Conservation (phyloP, 257 asterid species). For the Gentiana straminea region DNA sequence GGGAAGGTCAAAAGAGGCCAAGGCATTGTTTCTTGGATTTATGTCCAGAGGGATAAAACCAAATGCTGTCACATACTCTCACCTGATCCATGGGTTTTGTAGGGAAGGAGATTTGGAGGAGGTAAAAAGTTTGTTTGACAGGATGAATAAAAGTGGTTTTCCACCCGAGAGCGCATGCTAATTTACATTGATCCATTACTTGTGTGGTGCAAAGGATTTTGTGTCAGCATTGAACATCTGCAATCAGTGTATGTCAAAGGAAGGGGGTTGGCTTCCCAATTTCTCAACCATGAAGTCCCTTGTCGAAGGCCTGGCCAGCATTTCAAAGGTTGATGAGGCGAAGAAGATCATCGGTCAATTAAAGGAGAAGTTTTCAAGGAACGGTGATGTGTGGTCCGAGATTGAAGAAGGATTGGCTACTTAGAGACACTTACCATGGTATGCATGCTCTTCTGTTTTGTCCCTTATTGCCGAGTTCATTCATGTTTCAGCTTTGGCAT, state of each 20-base stretch:
- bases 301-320: conserved; percentile 59
- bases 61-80: conserved; percentile 37
- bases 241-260: conserved; percentile 34
- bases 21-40: conserved; percentile 62
- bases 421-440: conserved; percentile 21
- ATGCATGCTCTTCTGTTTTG: neutral
- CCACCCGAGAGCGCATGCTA: conserved; percentile 44
- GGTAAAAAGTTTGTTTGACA: conserved; percentile 46
- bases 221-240: conserved; percentile 44
- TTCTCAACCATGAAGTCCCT: conserved; percentile 56
- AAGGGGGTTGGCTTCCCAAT: conserved; percentile 56
- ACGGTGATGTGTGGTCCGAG: conserved; percentile 52
- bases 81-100: conserved; percentile 59
- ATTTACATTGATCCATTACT: conserved; percentile 52
- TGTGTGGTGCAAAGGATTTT: conserved; percentile 49
- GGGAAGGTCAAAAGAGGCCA: conserved; percentile 52
- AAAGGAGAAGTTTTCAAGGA: conserved; percentile 44
- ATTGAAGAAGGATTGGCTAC: conserved; percentile 52
- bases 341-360: conserved; percentile 38
- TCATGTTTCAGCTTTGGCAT: neutral
- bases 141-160: conserved; percentile 9
- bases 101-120: conserved; percentile 44
- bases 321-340: conserved; percentile 52
- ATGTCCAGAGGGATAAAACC: conserved; percentile 44
- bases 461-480: too few relatives aligned